Evolutionary conservation across 2,329 filamentous ascomycete genomes (phyloP), one percentile per base, ranked within the genome.

Genomic region (Colletotrichum theobromicola): DNA sequence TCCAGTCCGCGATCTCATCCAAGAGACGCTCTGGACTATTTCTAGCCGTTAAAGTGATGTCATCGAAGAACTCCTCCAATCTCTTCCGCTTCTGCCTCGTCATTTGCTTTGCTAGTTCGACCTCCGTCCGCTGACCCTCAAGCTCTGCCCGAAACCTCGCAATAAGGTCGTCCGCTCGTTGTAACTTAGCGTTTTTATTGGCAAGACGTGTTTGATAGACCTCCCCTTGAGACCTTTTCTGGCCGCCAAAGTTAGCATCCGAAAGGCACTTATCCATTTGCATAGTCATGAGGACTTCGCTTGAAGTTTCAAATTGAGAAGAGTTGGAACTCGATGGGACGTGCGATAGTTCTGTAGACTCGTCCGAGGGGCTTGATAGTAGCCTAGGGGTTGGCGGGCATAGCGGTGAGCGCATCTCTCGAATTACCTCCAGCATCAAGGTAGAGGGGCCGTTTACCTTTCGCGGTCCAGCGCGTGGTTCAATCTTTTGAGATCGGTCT

Each of bases 341-440:
- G n/a, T 50, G 3, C 3, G 10, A 50, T 0, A 0, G 10, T 21
- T 13, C n/a, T 50, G n/a, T 10, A 7, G 42, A 21, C 42, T 21
- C n/a, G 42, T 12, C n/a, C 0, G n/a, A 50, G 10, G 42, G 21
- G n/a, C 1, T 21, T 50, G n/a, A 7, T 1, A 2, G 42, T 1
- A 46, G 42, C 3, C 1, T n/a, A 10, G 42, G 42, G 42, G n/a
- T 0, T 21, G 42, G 42, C 42, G 42, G 42, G 42, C n/a, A 50
- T 21, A 50, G 42, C 21, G n/a, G 10, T 4, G 42, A 50, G n/a
- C n/a, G 42, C 10, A 50, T 21, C 10, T 21, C 42, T 50, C 3
- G 42, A 50, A 50, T 12, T 21, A 50, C 42, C 42, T 50, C n/a
- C 1, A 2, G 42, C 42, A 50, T 50, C 1, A 21, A 46, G 42